Conservation (phyloP, 2,329 filamentous ascomycete genomes). For the Hypoxylon sp. region DNA sequence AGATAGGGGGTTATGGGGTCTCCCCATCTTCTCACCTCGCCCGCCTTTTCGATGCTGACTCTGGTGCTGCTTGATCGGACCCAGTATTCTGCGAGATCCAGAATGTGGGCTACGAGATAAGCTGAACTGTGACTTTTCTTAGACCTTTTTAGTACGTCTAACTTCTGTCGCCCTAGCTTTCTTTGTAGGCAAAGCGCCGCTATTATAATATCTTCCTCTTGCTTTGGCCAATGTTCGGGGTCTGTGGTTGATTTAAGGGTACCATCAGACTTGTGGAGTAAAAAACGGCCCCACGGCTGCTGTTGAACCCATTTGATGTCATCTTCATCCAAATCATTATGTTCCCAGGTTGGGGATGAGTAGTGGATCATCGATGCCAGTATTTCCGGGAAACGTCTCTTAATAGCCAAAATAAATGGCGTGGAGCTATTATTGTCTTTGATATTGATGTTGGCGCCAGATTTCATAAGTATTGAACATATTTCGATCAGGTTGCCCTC, state of each 20-base stretch:
- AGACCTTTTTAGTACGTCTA: neutral
- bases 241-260: constrained; percentile 1
- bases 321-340: constrained; percentile 3
- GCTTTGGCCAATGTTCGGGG: constrained; percentile 23
- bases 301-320: constrained; percentile 30
- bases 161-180: constrained; percentile 8
- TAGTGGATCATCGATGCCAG: constrained; percentile 17
- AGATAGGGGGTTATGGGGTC: constrained; percentile 26
- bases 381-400: constrained; percentile 20
- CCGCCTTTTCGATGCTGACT: constrained; percentile 27
- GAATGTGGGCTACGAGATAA: constrained; percentile 21
- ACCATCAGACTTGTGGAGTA: constrained; percentile 6
- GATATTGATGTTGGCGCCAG: constrained; percentile 25
- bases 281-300: constrained; percentile 27
- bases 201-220: constrained; percentile 30
- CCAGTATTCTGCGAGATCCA: constrained; percentile 36
- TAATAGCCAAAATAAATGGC: constrained; percentile 21
- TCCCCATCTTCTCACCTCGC: constrained; percentile 31
- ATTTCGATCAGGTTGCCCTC: constrained; percentile 19
- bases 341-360: neutral
- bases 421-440: constrained; percentile 10
- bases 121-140: neutral
- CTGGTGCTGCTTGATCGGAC: constrained; percentile 26
- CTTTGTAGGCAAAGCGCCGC: constrained; percentile 30
- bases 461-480: constrained; percentile 24